Percentiles rank a stretch among this genome's conserved stretches.
Conservation (phyloP, 1,284 basidiomycete species). For the Exobasidium cylindrosporum region DNA sequence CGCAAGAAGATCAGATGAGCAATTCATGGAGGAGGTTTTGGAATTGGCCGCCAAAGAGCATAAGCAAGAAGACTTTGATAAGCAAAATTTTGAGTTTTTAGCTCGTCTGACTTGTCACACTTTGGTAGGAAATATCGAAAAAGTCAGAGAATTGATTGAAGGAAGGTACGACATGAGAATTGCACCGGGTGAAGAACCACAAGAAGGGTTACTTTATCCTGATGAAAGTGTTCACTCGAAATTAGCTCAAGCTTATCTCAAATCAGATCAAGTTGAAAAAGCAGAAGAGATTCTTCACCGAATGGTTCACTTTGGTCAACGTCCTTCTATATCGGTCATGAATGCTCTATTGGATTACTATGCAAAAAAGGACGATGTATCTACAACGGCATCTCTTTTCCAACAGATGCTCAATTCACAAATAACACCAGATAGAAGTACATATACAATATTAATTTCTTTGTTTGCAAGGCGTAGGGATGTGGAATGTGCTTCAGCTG, state of each 20-base stretch:
- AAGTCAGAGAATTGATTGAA: constrained; percentile 14
- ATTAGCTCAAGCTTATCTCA: constrained; percentile 23
- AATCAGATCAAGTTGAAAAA: background rate
- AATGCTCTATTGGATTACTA: constrained; percentile 24
- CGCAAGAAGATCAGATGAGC: background rate
- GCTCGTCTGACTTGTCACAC: background rate
- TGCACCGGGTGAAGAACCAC: constrained; percentile 3
- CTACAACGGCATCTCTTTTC: constrained; percentile 63
- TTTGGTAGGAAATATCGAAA: constrained; percentile 23
- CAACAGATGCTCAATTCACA: constrained; percentile 61
- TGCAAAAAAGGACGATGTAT: constrained; percentile 24
- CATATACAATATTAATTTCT: constrained; percentile 64
- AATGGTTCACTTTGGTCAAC: constrained; percentile 10
- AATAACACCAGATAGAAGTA: constrained; percentile 61
- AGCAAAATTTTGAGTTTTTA: background rate
- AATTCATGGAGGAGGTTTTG: background rate
- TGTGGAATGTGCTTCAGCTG: constrained; percentile 65
- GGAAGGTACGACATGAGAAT: constrained; percentile 22
- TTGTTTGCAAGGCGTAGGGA: constrained; percentile 69
- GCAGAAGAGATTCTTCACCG: background rate
- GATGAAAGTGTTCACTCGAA: background rate
- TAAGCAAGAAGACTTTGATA: background rate
- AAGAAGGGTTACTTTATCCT: constrained; percentile 13
- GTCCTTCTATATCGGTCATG: background rate
- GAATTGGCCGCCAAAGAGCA: background rate